Evolutionary conservation across 495 filamentous ascomycete species (phyloP), one percentile per base, ranked within the genome.

Genomic region (Letharia columbiana): DNA sequence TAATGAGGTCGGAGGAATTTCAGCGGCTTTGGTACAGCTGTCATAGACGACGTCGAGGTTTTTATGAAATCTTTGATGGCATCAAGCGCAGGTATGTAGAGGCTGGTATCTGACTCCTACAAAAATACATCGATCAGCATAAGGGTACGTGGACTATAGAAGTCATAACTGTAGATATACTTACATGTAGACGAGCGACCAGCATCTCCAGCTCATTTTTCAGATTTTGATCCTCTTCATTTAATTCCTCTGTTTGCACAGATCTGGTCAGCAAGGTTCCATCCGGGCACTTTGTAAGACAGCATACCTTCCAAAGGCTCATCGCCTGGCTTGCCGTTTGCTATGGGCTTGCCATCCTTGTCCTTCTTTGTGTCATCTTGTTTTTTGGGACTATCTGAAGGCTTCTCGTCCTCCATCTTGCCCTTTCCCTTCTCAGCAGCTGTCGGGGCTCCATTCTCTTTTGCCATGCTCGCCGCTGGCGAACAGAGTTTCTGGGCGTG

Each of bases 191-290:
- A 73, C 95, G 84, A 77, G 98, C 92, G 17, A 97, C 93, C 41
- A 98, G 83, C 95, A 97, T 97, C 72, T 99, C 94, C 63, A 99
- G 90, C 79, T 98, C 95, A 74, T 84, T 91, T 81, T 98, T 99
- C 71, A 99, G 85, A 79, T 96, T 90, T 76, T 96, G 92, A 71
- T 99, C 94, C 76, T 99, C 94, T 71, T 98, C 94, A 75, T 85
- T 98, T 68, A 99, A 87, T 76, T 99, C 94, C 76, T 96, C 90
- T 80, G 75, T 73, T 35, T n/a, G 68, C 10, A 40, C 12, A 70
- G 33, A 52, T 75, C 66, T 67, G 45, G 15, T 64, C 42, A 67
- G 50, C 58, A 37, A 35, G 52, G 20, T 13, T n/a, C 12, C 63
- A 17, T 31, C 28, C 31, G 23, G 15, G 7, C 35, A 35, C 33